phyloP scores from a whole-genome alignment of 495 filamentous ascomycete species.

The Annulohypoxylon bovei region DNA sequence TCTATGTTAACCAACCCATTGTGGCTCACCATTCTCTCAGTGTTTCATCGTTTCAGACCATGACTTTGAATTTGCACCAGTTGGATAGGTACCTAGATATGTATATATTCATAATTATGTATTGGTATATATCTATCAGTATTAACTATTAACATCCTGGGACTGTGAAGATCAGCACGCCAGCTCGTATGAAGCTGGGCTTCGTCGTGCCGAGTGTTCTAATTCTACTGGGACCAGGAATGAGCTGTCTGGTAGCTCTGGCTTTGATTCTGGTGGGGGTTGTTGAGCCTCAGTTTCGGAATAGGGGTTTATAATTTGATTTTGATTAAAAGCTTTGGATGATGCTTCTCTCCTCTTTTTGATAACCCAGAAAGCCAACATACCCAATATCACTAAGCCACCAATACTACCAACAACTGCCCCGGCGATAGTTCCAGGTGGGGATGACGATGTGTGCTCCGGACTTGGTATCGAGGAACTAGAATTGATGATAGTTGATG shows the following conservation, averaged over 20 bases:
- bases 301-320: background rate
- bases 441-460: background rate
- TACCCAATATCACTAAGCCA: background rate
- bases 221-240: background rate
- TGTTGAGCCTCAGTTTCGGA: background rate
- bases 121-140: background rate
- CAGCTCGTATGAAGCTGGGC: background rate
- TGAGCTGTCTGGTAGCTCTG: background rate
- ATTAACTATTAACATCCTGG: background rate
- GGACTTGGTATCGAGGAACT: background rate
- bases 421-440: background rate
- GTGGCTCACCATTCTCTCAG: no score
- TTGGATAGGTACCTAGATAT: no score
- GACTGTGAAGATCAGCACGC: background rate
- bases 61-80: no score
- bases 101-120: background rate
- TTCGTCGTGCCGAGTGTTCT: background rate
- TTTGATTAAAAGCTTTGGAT: background rate
- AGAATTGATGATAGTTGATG: background rate
- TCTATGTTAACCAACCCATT: no score
- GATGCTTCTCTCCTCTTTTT: background rate
- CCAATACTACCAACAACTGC: background rate
- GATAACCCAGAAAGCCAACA: background rate
- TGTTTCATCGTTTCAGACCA: no score
- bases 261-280: background rate